Evolutionary conservation across 257 asterid genomes (phyloP), one percentile per base, ranked within the genome.

Genomic region (Nicotiana obtusifolia): DNA sequence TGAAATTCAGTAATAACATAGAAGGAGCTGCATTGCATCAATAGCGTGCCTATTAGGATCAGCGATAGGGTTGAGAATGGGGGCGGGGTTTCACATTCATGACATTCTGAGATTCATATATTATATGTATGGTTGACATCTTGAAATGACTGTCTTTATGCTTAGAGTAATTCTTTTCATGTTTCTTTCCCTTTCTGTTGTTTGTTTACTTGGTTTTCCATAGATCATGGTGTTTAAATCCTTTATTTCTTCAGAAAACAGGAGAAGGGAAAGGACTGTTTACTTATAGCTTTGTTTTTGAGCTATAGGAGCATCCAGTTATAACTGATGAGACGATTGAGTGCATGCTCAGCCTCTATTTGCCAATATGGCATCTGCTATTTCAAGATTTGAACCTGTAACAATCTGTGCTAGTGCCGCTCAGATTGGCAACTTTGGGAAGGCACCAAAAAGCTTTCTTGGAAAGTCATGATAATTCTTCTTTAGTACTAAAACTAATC

Each of bases 341-440:
- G 87, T 87, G 85, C 92, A 87, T 81, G 94, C 81, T 81, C 99
- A 95, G 80, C 90, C 65, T 75, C 89, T 81, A 80, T 94, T 90
- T 86, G 90, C 88, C 73, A 79, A 78, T 73, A 93, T 95, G 76
- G 97, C 97, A 62, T 28, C 85, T 71, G 92, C 97, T 61, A 91
- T 95, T 83, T 94, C 99, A 77, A 91, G 86, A 87, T 95, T 90
- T 84, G 99, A 91, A 86, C 93, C 92, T 14, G 97, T 95, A 84
- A 91, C 94, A 20, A 88, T 95, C 33, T 94, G 99, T 84, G 97
- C 98, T 77, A 91, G 92, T 84, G 81, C 92, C 49, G 87, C 90
- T 47, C 97, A 94, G 99, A 98, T 95, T 76, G 80, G 81, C 59
- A 64, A 75, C 28, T 81, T 0, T 15, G 10, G 5, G 54, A 53